Conservation (phyloP, 208 protist species). For the Trypanosoma brucei region DNA sequence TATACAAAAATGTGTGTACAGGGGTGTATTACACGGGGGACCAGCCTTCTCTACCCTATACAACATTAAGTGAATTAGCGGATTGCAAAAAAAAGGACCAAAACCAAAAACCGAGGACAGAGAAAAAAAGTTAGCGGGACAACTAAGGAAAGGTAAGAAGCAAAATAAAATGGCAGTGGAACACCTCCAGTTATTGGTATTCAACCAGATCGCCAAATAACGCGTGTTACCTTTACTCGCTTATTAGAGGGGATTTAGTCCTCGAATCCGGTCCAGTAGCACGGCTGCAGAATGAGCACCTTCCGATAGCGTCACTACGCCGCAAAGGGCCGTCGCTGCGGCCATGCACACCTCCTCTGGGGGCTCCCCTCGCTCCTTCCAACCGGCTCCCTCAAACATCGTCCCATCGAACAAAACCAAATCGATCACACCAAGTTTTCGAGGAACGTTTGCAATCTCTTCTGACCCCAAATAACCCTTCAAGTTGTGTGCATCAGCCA, state of each 20-base stretch:
- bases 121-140: no score
- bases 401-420: conserved; percentile 39
- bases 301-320: conserved; percentile 36
- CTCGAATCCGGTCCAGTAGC: not conserved
- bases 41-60: no score
- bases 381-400: conserved; percentile 5
- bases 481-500: conserved; percentile 22
- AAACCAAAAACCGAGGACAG: no score
- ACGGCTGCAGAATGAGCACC: conserved; percentile 25
- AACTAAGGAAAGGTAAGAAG: no score
- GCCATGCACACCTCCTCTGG: conserved; percentile 62
- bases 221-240: not conserved
- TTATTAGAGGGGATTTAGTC: not conserved
- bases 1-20: no score
- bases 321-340: conserved; percentile 60
- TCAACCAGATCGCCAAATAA: not conserved
- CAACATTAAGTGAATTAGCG: no score
- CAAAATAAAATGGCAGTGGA: no score
- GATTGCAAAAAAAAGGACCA: no score
- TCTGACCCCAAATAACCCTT: conserved; percentile 19
- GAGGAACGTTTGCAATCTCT: conserved; percentile 23
- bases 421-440: conserved; percentile 22
- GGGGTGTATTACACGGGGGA: no score
- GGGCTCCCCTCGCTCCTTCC: not conserved
- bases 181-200: no score